Base-by-base conservation (phyloP, 139 green algal genomes). In the Pleodorina starrii region DNA sequence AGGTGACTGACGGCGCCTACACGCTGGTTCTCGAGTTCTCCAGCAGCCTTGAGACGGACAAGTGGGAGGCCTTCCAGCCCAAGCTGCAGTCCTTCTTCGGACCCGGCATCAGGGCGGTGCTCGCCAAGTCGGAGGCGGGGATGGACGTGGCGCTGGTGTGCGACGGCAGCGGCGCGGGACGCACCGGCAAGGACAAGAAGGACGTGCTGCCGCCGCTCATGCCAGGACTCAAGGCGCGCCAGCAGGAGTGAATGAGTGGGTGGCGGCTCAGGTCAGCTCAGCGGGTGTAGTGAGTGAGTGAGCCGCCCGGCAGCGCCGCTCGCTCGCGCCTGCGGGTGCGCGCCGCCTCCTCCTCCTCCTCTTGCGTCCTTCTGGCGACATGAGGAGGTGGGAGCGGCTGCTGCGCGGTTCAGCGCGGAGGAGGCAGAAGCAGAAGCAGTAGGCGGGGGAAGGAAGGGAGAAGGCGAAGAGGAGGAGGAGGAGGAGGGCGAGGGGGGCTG, bases 81-180 rank as follows among this genome's bases (percentile, higher is more conserved):
- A 99, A 99, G 91, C 95, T 99, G 77, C 89, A 97, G 91, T 93
- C 79, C 14, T 99, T 99, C 92, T 99, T 99, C 75, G 97, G 97
- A 5, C 97, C 97, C 51, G 97, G 96, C 71, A 95, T 99, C 42
- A 81, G 89, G 5, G 96, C 94, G 0, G 21, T 2, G 43, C 19
- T 89, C 10, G 35, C 42, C 44, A 77, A 89, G 74, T 80, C 63
- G 2, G 69, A 57, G 1, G 2, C 57, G 29, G 94, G 94, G 68
- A 90, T 95, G 79, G 97, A 99, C 27, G 93, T 99, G 75, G 77
- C 86, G 35, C 90, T 99, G 69, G 90, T 95, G 6, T 91, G 72
- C 54, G 97, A 98, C 86, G 97, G 97, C 88, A 95, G 59, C 38
- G 97, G 97, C 12, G 69, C 87, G 25, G 96, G 96, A 6, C 87